Conservation (phyloP, 2,329 filamentous ascomycete genomes). For the Fusarium coffeatum region DNA sequence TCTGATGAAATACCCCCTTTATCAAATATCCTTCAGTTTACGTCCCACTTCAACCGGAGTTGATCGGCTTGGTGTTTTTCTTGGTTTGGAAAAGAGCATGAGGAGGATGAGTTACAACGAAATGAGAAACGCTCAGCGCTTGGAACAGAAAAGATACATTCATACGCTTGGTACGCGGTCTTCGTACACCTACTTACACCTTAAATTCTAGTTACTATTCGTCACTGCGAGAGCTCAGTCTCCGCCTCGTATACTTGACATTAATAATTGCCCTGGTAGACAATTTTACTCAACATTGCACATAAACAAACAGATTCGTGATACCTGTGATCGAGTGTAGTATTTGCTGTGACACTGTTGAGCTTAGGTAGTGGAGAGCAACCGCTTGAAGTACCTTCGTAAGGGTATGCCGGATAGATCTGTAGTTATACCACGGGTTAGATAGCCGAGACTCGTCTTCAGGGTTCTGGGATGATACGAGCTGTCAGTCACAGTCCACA, state of each 20-base stretch:
- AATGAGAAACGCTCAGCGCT: constrained; percentile 41
- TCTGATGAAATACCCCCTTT: constrained; percentile 44
- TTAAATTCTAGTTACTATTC: constrained; percentile 47
- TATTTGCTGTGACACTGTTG: neutral
- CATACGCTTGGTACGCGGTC: constrained; percentile 34
- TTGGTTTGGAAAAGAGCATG: constrained; percentile 32
- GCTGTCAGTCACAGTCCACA: neutral
- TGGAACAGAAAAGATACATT: constrained; percentile 30
- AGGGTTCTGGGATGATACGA: constrained; percentile 16
- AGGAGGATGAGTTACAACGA: constrained; percentile 33
- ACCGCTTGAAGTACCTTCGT: neutral
- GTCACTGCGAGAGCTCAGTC: constrained; percentile 35
- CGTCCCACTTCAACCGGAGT: constrained; percentile 39
- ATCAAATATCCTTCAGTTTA: constrained; percentile 41
- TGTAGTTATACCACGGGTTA: neutral
- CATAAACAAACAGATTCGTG: constrained; percentile 2
- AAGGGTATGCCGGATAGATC: neutral
- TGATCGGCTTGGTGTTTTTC: constrained; percentile 47
- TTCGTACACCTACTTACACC: constrained; percentile 37
- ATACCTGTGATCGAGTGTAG: neutral
- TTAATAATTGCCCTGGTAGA: constrained; percentile 51
- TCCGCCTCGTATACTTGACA: constrained; percentile 40
- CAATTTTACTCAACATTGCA: constrained; percentile 51
- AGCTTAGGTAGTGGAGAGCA: neutral
- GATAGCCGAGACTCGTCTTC: neutral